phyloP scores from a whole-genome alignment of 345 rosid genomes.

The Viola odorata region DNA sequence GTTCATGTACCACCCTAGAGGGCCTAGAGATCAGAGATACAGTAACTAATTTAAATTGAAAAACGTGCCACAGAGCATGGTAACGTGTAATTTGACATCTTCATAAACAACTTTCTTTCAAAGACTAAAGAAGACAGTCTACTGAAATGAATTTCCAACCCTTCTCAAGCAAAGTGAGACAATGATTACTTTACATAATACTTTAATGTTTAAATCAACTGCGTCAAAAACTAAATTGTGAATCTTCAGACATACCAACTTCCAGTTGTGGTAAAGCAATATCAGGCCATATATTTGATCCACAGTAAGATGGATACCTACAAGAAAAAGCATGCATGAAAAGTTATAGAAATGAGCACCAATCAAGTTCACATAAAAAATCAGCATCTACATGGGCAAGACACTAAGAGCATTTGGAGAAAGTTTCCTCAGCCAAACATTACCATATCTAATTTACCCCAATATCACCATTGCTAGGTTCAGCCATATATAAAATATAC shows the following conservation, averaged over 20 bases:
- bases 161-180: not conserved
- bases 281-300: conserved; percentile 86
- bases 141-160: not conserved
- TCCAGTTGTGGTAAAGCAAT: conserved; percentile 74
- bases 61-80: not conserved
- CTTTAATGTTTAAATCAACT: not conserved
- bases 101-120: not conserved
- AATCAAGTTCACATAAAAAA: not conserved
- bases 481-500: conserved; percentile 5
- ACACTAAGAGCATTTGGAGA: not conserved
- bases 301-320: conserved; percentile 86
- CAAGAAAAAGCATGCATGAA: conserved; percentile 16
- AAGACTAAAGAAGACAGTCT: not conserved
- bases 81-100: not conserved
- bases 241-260: conserved; percentile 43
- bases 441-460: not conserved
- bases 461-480: not conserved
- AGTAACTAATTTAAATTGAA: not conserved
- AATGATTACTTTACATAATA: not conserved
- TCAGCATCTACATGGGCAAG: not conserved
- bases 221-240: not conserved
- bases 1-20: not conserved
- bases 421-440: not conserved
- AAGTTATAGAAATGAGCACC: conserved; percentile 10
- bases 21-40: not conserved